phyloP scores from a whole-genome alignment of 1,139 yeast species.

The Scheffersomyces segobiensis region DNA sequence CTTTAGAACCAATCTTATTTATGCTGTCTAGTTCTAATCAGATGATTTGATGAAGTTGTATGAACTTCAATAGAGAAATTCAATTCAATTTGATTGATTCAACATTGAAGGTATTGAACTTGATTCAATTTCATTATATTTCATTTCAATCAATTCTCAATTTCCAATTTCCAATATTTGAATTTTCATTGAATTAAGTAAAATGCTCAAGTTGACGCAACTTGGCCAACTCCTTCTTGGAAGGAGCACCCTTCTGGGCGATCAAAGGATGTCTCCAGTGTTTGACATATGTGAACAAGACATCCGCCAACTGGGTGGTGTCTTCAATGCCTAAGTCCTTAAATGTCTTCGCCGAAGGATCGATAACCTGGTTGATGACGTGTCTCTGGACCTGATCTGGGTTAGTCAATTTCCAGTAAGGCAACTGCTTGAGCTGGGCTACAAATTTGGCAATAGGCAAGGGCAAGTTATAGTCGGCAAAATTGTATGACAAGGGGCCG shows the following conservation, averaged over 20 bases:
- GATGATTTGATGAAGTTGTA: background rate
- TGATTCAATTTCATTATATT: background rate
- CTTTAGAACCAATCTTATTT: background rate
- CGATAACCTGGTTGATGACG: slow-evolving; percentile 65
- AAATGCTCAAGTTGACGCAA: slow-evolving; percentile 51
- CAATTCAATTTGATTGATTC: background rate
- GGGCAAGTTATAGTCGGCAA: slow-evolving; percentile 44
- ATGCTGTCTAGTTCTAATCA: background rate
- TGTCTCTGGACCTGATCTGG: slow-evolving; percentile 80
- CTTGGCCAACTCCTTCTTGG: slow-evolving; percentile 42
- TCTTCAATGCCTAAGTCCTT: slow-evolving; percentile 68
- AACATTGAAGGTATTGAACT: no score
- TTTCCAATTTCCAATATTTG: background rate
- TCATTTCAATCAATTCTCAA: background rate
- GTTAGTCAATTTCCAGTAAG: slow-evolving; percentile 71
- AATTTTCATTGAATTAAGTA: slow-evolving; percentile 19
- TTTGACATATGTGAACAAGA: slow-evolving; percentile 63
- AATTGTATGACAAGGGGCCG: slow-evolving; percentile 58
- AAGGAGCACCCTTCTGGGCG: slow-evolving; percentile 47
- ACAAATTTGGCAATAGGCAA: slow-evolving; percentile 45
- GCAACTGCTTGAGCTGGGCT: slow-evolving; percentile 50
- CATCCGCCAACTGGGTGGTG: slow-evolving; percentile 68
- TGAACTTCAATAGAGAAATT: background rate
- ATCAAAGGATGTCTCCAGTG: slow-evolving; percentile 54
- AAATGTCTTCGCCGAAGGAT: slow-evolving; percentile 64